A percentile compares a stretch with the other conserved stretches of the same genome.
Evolutionary conservation across 345 rosid genomes (phyloP).

Genomic region (Sisymbrium irio): DNA sequence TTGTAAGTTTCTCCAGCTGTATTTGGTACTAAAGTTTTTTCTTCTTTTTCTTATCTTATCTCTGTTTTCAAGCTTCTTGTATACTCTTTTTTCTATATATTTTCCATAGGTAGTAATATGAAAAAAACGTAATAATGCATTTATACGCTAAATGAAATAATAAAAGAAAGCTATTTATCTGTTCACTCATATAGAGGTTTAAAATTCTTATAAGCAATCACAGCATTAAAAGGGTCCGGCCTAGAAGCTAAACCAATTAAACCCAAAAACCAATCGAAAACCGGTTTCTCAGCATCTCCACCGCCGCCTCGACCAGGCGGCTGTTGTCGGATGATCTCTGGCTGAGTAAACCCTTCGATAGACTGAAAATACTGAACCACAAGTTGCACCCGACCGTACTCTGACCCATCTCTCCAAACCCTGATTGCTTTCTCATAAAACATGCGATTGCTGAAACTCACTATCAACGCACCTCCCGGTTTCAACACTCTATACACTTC

Average conservation of each 20-base stretch:
- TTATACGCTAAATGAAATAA: neutral
- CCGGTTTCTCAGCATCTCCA: slow-evolving; percentile 36
- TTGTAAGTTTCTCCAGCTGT: slow-evolving; percentile 24
- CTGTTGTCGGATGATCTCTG: slow-evolving; percentile 54
- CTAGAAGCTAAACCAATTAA: slow-evolving; percentile 54
- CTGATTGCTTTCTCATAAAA: slow-evolving; percentile 87
- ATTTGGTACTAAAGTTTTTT: neutral
- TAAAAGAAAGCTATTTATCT: neutral
- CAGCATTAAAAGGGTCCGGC: slow-evolving; percentile 83
- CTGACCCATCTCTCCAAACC: slow-evolving; percentile 83
- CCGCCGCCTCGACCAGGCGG: slow-evolving; percentile 33
- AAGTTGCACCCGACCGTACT: slow-evolving; percentile 61
- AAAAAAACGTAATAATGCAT: neutral
- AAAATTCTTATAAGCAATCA: slow-evolving; percentile 81
- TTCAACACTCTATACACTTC: slow-evolving; percentile 68
- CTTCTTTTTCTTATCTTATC: too few relatives aligned
- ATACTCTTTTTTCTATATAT: neutral
- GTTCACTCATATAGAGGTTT: slow-evolving; percentile 53
- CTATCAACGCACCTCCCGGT: slow-evolving; percentile 78
- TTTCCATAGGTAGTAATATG: neutral
- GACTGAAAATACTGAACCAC: slow-evolving; percentile 78
- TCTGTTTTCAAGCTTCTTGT: neutral
- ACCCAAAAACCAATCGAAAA: slow-evolving; percentile 46
- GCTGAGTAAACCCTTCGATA: slow-evolving; percentile 69
- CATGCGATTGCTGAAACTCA: slow-evolving; percentile 86